phyloP scores from a whole-genome alignment of 2,329 filamentous ascomycete genomes.

The Fonsecaea erecta region DNA sequence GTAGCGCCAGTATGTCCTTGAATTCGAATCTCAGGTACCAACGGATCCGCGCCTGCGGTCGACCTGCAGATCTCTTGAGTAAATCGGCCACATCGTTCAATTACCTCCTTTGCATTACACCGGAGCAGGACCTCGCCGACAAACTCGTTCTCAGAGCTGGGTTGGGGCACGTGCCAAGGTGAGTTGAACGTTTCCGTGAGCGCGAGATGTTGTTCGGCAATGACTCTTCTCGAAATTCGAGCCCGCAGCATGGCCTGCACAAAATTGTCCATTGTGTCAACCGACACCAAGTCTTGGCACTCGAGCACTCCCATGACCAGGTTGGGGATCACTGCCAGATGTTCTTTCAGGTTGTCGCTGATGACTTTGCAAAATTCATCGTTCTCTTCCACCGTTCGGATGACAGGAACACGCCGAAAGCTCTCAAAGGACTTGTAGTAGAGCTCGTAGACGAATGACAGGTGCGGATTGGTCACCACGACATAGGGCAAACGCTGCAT shows the following conservation, averaged over 20 bases:
- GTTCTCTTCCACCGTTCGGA: constrained; percentile 87
- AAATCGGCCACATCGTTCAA: constrained; percentile 78
- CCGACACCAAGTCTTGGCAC: constrained; percentile 79
- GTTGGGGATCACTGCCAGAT: constrained; percentile 91
- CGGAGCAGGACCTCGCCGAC: constrained; percentile 95
- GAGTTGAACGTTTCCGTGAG: constrained; percentile 93
- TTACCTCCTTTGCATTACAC: constrained; percentile 87
- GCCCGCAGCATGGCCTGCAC: constrained; percentile 94
- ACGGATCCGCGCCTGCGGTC: constrained; percentile 72
- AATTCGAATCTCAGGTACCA: constrained; percentile 79
- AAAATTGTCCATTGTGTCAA: constrained; percentile 83
- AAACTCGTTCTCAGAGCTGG: constrained; percentile 76
- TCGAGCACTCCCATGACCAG: constrained; percentile 93
- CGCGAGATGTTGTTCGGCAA: constrained; percentile 95
- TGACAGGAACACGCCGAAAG: constrained; percentile 80
- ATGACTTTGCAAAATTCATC: constrained; percentile 83
- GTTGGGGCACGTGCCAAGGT: constrained; percentile 83
- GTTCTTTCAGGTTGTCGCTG: constrained; percentile 77
- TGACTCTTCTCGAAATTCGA: constrained; percentile 91
- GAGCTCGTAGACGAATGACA: constrained; percentile 92
- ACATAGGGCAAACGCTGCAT: constrained; percentile 97
- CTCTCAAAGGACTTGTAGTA: constrained; percentile 97
- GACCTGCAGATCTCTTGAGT: constrained; percentile 74
- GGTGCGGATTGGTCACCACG: constrained; percentile 92
- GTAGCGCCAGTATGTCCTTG: constrained; percentile 85